Evolutionary conservation across 495 filamentous ascomycete species (phyloP), one percentile per base, ranked within the genome.

Genomic region (Staphylotrichum longicolle): DNA sequence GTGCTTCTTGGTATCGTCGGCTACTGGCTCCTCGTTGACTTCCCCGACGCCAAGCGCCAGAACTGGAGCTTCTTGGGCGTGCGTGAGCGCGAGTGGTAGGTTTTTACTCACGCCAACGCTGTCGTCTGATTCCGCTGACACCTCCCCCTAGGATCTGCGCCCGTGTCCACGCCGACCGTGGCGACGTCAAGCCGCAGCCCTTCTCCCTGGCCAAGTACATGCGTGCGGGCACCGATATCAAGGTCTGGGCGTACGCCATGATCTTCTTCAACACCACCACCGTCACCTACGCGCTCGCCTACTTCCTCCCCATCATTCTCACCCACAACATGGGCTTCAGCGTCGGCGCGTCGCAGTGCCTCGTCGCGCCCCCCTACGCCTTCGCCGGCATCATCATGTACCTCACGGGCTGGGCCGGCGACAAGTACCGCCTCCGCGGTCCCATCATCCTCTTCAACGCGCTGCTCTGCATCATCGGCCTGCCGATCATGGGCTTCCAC

Each of bases 261-360:
- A 78, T 85, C 60, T 85, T 84, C 74, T 82, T 83, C 71, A 81
- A 75, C 69, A 75, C 77, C 27, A 85, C 84, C 7, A 86, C 84
- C 15, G 77, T 82, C 61, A 77, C 82, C 30, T 87, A 88, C 66
- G 81, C 85, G 11, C 83, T 88, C 44, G 83, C 85, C 42, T 88
- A 86, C 74, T 88, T 88, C 75, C 71, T 89, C 14, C 86, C 86
- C 33, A 80, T 87, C 65, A 88, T 88, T 68, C 80, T 88, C 12
- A 61, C 68, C 5, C 65, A 69, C 3, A 81, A 80, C 55, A 82
- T 90, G 80, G 80, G 80, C 37, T 90, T 85, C 75, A 70, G 63
- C 63, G 71, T 83, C 42, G 85, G 72, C 11, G 70, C 69, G 15
- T 63, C 85, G 0, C 85, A 88, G 72, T 88, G 85, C 67, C 78